phyloP scores from a whole-genome alignment of 768 basidiomycete genomes.

The Tricholoma sp. region DNA sequence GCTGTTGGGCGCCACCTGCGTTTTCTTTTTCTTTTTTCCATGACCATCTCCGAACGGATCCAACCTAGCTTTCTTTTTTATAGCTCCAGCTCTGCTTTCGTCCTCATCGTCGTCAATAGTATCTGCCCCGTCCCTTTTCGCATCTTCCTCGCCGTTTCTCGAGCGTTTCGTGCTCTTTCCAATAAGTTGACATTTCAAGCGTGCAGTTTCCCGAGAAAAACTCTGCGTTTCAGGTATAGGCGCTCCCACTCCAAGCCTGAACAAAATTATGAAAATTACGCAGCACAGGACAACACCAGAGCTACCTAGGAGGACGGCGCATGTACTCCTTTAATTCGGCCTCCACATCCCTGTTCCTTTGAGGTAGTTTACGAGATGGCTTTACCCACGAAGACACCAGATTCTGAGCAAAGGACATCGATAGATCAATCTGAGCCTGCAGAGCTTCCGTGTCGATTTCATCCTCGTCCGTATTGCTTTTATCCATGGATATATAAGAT shows the following conservation, averaged over 20 bases:
- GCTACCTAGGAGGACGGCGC: slow-evolving; percentile 66
- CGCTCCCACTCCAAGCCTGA: slow-evolving; percentile 75
- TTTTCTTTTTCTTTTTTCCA: slow-evolving; percentile 43
- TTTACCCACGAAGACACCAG: slow-evolving; percentile 77
- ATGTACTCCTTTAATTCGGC: slow-evolving; percentile 63
- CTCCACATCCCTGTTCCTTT: slow-evolving; percentile 34
- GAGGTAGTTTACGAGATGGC: slow-evolving; percentile 38
- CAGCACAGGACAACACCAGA: slow-evolving; percentile 3
- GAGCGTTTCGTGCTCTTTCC: slow-evolving; percentile 45
- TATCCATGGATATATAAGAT: slow-evolving; percentile 14
- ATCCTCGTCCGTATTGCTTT: slow-evolving; percentile 37
- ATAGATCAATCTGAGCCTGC: slow-evolving; percentile 79
- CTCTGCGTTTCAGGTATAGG: slow-evolving; percentile 43
- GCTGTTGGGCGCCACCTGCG: slow-evolving; percentile 9
- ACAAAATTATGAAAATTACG: slow-evolving; percentile 7
- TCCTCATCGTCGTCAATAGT: slow-evolving; percentile 28
- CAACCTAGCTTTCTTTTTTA: slow-evolving; percentile 52
- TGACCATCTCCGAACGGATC: slow-evolving; percentile 52
- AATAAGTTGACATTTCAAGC: slow-evolving; percentile 55
- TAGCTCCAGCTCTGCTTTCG: slow-evolving; percentile 52
- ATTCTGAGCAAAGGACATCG: slow-evolving; percentile 71
- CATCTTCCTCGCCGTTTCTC: slow-evolving; percentile 34
- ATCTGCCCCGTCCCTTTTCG: slow-evolving; percentile 24
- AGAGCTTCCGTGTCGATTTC: slow-evolving; percentile 61
- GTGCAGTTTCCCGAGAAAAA: slow-evolving; percentile 49